Base-by-base conservation (phyloP, 352 stramenopile genomes). In the Pythium scleroteichum region DNA sequence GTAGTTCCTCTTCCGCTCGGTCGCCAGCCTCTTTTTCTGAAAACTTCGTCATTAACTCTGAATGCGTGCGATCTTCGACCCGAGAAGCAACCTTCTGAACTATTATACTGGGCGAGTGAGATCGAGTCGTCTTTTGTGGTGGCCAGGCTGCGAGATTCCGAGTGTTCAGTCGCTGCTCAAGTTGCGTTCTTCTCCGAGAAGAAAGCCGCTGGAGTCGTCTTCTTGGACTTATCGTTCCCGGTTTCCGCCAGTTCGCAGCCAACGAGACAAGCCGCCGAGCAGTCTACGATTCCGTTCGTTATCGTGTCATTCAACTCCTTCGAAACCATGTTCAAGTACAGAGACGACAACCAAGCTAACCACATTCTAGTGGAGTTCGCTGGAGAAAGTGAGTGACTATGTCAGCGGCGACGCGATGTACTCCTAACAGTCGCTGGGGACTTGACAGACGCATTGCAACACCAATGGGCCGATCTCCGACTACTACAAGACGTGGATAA, bases 381-480 rank as follows among this genome's bases (percentile, higher is more conserved):
- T 6, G 76, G 72, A 40, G 78, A 86, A 66, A 90, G 81, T 90
- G 68, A 44, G 79, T 75, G 17, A 3, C 17, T 3, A 39, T 50
- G 19, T 39, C 14, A 14, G 14, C 14, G 8, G 33, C 33, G 8
- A 39, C 33, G 33, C 8, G 33, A 14, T 39, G 8, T 39, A 39
- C 33, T 39, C 8, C 33, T 39, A 39, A 8, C 8, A 14, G 14
- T 39, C 8, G 14, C 8, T 14, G 8, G 33, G 20, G 0, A 48
- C 8, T 45, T 38, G 44, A 49, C 44, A 92, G 80, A 89, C 32
- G 69, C 76, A 2, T 62, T 90, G 19, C 66, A 73, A 1, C 79
- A 89, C 19, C 81, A 91, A 26, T 90, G 80, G 74, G 61, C 69
- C 39, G 83, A 90, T 22, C 76, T 93, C 27, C 70, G 48, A 4